Evolutionary conservation across 139 green algal species (phyloP), one percentile per base, ranked within the genome.

Genomic region (Axilococcus clingmanii): DNA sequence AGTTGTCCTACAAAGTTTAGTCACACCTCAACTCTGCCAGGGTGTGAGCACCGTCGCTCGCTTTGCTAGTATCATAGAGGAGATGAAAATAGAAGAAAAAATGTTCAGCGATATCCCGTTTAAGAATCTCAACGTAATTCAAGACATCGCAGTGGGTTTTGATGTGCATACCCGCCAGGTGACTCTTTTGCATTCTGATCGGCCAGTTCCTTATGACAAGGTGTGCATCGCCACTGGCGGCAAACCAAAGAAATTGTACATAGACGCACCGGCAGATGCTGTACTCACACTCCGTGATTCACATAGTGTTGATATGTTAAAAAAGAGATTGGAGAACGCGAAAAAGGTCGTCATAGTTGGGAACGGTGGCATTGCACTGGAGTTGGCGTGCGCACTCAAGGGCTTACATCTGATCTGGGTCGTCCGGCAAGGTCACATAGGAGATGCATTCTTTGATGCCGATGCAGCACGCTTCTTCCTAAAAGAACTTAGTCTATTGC

Each of bases 291-390:
- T 91, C 20, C 57, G 85, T 2, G 84, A 92, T 73, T 77, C 68
- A 8, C 61, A 89, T 52, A 87, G 71, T 38, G 64, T 93, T 6
- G 27, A 65, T 38, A 50, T 38, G 20, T 51, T 77, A 47, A 30
- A 19, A 1, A 9, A 22, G 14, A 36, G 40, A 15, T 55, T 89
- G 40, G 9, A 29, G 17, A 15, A 7, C 3, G 59, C 57, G 3
- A 52, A 52, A 36, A 50, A 57, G 3, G 60, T 89, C 22, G 52
- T 84, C 22, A 45, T 95, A 24, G 79, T 86, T 5, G 86, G 86
- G 47, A 95, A 95, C 60, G 86, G 86, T 6, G 86, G 80, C 59
- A 94, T 95, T 17, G 86, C 86, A 0, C 37, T 94, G 30, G 83
- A 93, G 55, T 60, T 92, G 2, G 71, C 75, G 69, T 76, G 33